Evolutionary conservation across 2,329 filamentous ascomycete species (phyloP).

Genomic region (Simplicillium aogashimaense): DNA sequence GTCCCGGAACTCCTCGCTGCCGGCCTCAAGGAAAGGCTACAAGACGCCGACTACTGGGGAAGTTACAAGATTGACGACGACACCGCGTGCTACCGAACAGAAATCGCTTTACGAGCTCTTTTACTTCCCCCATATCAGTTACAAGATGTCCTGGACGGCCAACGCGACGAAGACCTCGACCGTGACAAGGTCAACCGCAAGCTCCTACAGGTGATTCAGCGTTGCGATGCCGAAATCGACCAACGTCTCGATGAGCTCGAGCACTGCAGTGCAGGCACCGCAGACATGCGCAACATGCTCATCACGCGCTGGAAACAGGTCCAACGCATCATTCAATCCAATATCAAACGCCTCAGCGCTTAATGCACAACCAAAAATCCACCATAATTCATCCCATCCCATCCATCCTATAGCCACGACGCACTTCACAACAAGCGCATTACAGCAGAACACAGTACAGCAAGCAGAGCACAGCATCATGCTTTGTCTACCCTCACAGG

Average conservation of each 20-base stretch:
- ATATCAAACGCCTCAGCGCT: no score
- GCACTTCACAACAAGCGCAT: no score
- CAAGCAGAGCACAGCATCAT: no score
- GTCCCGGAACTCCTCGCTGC: conserved; percentile 23
- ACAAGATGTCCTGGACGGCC: conserved; percentile 32
- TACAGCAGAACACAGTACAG: no score
- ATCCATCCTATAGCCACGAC: no score
- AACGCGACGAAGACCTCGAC: conserved; percentile 34
- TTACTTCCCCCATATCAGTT: conserved; percentile 27
- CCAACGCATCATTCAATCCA: no score
- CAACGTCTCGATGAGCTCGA: conserved; percentile 19
- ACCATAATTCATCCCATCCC: no score
- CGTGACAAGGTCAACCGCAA: conserved; percentile 24
- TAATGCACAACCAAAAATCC: no score
- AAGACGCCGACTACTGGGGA: conserved; percentile 37
- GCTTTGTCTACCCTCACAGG: no score
- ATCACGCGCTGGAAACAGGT: conserved; percentile 14
- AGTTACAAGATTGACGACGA: conserved; percentile 40
- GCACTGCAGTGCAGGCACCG: conserved; percentile 14
- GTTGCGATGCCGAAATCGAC: conserved; percentile 22
- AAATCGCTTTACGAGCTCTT: conserved; percentile 37
- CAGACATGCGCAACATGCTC: conserved; percentile 8
- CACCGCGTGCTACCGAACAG: conserved; percentile 43
- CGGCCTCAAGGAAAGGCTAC: conserved; percentile 25
- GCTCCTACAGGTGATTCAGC: conserved; percentile 25